Evolutionary conservation across 208 protist species (phyloP).

Genomic region (Acanthamoeba lenticulata): DNA sequence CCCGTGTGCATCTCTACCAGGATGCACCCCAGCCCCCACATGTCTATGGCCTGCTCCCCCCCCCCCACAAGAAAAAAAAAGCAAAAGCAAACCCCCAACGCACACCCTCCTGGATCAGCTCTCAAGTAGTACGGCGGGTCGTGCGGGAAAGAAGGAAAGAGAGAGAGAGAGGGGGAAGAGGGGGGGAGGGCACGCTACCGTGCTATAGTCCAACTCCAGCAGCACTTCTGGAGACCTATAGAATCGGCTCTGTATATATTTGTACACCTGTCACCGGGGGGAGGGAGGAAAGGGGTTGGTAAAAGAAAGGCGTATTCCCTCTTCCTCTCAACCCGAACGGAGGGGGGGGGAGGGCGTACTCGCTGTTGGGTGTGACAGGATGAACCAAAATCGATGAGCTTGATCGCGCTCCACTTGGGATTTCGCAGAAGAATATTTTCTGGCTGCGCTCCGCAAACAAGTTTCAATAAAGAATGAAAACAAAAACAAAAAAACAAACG

Average conservation of each 20-base stretch:
- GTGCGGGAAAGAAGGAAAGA: neutral
- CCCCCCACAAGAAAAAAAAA: no score
- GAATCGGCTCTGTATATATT: slow-evolving; percentile 96
- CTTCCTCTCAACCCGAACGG: neutral
- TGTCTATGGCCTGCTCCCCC: slow-evolving; percentile 93
- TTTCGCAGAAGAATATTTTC: slow-evolving; percentile 90
- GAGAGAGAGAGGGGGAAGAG: neutral
- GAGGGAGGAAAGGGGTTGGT: neutral
- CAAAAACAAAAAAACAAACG: neutral
- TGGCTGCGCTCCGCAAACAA: slow-evolving; percentile 79
- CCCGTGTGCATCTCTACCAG: slow-evolving; percentile 98
- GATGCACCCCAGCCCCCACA: slow-evolving; percentile 99
- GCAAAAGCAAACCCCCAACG: no score
- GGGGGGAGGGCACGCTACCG: neutral
- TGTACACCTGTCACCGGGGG: slow-evolving; percentile 84
- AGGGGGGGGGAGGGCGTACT: slow-evolving; percentile 34
- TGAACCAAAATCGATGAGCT: slow-evolving; percentile 98
- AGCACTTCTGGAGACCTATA: slow-evolving; percentile 96
- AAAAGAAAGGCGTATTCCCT: neutral
- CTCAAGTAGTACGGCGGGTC: no score
- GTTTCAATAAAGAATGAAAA: neutral
- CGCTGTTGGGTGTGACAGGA: slow-evolving; percentile 91
- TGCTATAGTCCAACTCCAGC: slow-evolving; percentile 90
- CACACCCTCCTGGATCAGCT: no score
- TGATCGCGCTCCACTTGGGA: slow-evolving; percentile 93